Percentiles rank a stretch among this genome's conserved stretches.
Evolutionary conservation across 225 moss, liverwort and hornwort genomes (phyloP).

Genomic region (Climacium dendroides): DNA sequence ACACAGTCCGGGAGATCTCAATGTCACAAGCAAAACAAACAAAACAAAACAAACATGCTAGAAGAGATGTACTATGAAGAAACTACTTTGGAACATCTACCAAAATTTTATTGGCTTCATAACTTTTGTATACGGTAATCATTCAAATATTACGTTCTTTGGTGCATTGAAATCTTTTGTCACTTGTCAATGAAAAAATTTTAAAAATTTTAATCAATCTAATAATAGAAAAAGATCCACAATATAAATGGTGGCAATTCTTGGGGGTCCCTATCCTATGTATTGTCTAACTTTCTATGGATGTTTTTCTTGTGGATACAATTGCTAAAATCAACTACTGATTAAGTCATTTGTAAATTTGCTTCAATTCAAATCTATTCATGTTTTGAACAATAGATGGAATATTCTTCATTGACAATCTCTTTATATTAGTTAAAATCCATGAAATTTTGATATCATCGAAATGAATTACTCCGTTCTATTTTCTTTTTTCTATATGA

Average conservation of each 20-base stretch:
- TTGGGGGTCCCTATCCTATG: accelerated
- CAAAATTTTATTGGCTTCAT: neutral
- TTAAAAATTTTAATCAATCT: no score
- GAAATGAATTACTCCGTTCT: neutral
- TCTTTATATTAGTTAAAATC: neutral
- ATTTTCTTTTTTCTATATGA: no score
- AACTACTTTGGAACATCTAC: no score
- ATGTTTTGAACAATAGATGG: neutral
- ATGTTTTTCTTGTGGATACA: neutral
- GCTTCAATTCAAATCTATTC: neutral
- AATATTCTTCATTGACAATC: neutral
- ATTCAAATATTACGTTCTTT: neutral
- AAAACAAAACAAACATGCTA: no score
- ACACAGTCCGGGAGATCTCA: no score
- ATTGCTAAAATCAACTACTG: neutral
- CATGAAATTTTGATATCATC: no score
- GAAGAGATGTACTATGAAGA: no score
- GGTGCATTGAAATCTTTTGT: neutral
- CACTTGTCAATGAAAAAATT: neutral
- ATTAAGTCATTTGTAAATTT: neutral
- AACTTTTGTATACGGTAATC: neutral
- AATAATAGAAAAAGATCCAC: neutral
- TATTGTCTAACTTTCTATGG: neutral
- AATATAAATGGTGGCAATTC: neutral
- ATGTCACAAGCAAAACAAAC: no score